Base-by-base conservation (phyloP, 805 yeast species). In the Saccharomyces eubayanus region DNA sequence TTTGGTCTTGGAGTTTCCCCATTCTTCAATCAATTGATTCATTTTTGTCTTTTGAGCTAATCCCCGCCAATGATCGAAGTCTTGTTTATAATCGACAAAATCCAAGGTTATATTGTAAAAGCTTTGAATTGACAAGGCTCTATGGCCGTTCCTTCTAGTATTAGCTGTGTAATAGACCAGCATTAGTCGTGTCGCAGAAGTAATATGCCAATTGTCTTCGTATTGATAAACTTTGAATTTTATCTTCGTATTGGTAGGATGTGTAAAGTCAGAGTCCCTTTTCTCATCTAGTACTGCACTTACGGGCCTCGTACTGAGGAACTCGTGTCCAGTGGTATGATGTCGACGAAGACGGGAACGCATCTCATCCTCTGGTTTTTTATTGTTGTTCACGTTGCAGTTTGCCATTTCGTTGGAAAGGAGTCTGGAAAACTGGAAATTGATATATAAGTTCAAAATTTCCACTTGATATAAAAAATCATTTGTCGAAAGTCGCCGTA, bases 71-170 rank as follows among this genome's bases (percentile, higher is more conserved):
- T 80, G 75, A 60, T 88, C 95, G 70, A 86, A 94, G 68, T 92
- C 99, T 52, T 82, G 78, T 53, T 77, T 82, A 31, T 87, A 76
- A 61, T 87, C 87, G 27, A 89, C 82, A 65, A 77, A 87, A 66
- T 92, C 98, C 2, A 87, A 85, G 70, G 90, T 73, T 5, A 86
- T 77, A 66, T 92, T 92, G 72, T 92, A 92, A 62, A 66, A 68
- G 6, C 51, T 57, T 6, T 82, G 76, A 28, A 68, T 65, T 3
- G 74, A 69, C 3, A 74, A 60, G 2, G 54, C 55, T 47, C 74
- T 68, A 30, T 31, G 28, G 10, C n/a, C 8, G 8, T 29, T 16
- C 40, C 66, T 55, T 20, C 52, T 57, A 1, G 51, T 36, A 46
- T 84, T 85, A 0, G 88, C 85, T 46, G 71, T 69, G 62, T 79